Evolutionary conservation across 2,329 filamentous ascomycete species (phyloP), one percentile per base, ranked within the genome.

Genomic region (Ascochyta lentis): DNA sequence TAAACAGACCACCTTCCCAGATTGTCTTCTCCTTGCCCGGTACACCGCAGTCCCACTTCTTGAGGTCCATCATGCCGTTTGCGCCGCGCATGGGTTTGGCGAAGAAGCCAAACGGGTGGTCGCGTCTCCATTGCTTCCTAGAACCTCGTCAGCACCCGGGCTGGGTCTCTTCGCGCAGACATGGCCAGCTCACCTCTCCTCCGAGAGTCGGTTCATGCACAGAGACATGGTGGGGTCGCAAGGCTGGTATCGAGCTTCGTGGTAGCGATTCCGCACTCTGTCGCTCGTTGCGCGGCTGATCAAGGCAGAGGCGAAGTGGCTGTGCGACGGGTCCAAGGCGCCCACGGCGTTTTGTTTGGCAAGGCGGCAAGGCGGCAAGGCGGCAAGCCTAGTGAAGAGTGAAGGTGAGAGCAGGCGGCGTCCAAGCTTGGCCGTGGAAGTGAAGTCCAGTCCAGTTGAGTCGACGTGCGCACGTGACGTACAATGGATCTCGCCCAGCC

Each of bases 1-100:
- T 99, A 81, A 98, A 98, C 10, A 97, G 80, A 1, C 95, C 95
- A n/a, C 93, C 93, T 71, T 96, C 93, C 95, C 95, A 99, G 22
- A 98, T 88, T 0, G 96, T 99, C 81, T 96, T 95, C 58, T 96
- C 89, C 75, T 96, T 97, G 70, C 96, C 95, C 3, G 95, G 95
- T 39, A 99, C 90, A 39, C 93, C 93, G 71, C 95, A 98, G 69
- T 98, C 93, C 95, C 95, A 99, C 63, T 87, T 86, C 83, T 97
- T 96, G 61, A 99, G 83, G 72, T 99, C 95, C 48, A 98, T 84
- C 1, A 92, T 86, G 51, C 92, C 93, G 64, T 91, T 84, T 16
- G 88, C 77, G 60, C 87, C 93, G 66, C 94, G 90, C 60, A 88
- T 82, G 12, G 96, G 95, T 73, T 93, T 91, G 23, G 95, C 95